Percentiles rank a stretch among this genome's conserved stretches.
These are phyloP conservation scores for Solanum clarkiae DNA, from an alignment of 257 asterid genomes.

Conservation along the genomic window DNA sequence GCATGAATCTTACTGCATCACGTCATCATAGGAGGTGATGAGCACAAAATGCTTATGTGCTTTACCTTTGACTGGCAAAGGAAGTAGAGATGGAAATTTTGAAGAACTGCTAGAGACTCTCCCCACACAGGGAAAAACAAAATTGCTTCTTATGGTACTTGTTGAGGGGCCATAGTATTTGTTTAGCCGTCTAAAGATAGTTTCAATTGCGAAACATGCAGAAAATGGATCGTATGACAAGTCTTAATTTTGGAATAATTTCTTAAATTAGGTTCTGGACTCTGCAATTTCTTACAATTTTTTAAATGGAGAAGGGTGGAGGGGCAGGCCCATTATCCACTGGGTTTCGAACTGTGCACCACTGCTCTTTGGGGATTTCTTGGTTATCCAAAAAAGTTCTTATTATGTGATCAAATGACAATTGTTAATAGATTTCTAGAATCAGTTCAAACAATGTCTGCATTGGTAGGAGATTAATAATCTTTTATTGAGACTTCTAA, in stretches of 20 bases:
- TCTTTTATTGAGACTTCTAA: background rate
- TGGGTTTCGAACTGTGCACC: background rate
- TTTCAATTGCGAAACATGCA: background rate
- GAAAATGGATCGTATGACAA: background rate
- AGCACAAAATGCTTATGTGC: background rate
- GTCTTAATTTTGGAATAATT: background rate
- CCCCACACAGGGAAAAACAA: background rate
- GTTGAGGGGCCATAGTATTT: background rate
- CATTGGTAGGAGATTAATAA: background rate
- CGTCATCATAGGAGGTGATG: background rate
- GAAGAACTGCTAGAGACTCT: background rate
- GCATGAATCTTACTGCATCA: background rate
- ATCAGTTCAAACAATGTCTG: background rate
- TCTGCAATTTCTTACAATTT: background rate
- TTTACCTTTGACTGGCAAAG: background rate
- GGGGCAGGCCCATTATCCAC: background rate
- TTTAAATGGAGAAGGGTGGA: background rate
- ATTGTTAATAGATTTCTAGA: background rate
- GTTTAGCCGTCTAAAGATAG: background rate
- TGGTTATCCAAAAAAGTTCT: background rate
- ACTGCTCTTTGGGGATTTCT: background rate
- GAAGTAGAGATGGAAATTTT: background rate
- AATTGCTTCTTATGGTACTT: background rate
- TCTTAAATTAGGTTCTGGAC: background rate
- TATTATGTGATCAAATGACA: background rate